Base-by-base conservation (phyloP, 768 basidiomycete genomes). In the Podaxis carcinomalis region DNA sequence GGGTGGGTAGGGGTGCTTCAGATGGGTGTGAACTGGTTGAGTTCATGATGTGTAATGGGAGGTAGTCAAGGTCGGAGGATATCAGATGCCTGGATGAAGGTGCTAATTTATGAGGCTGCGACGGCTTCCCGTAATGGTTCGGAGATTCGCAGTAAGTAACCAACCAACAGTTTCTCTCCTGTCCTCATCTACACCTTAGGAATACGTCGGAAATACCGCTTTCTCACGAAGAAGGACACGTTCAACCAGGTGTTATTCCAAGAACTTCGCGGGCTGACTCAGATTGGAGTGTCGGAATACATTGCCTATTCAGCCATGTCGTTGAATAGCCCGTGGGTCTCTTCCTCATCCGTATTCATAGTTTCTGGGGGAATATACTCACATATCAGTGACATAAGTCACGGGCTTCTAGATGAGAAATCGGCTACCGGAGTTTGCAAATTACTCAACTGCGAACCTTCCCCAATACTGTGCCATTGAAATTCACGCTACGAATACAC, bases 1-100 rank as follows among this genome's bases (percentile, higher is more conserved):
- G 63, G n/a, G 70, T 72, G 10, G 73, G 73, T 16, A 74, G 61
- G 9, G 63, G 60, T n/a, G 66, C 68, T 59, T 74, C 70, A n/a
- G 69, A 61, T 4, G 61, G 62, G 54, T 69, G 68, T 1, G 59
- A 37, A 32, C 28, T 10, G 10, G 28, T 2, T 1, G 51, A 46
- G 28, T 21, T 21, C 51, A 53, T 60, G 14, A 40, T 5, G 21
- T 39, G 27, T 10, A 44, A 42, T 36, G 19, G n/a, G 23, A 9
- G 21, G n/a, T 52, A 16, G 32, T 1, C 4, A 23, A 13, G 19
- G 7, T 14, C 7, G 5, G 25, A 39, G 32, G 32, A 32, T 32
- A 32, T 32, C 32, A 32, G 32, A 32, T 1, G 7, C 7, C 6
- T 42, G 37, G 10, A 42, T n/a, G 10, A 28, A 32, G 19, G 27